These are phyloP conservation scores for Houttuynia cordata DNA, from an alignment of 164 flowering plant species.

Conservation along the genomic window DNA sequence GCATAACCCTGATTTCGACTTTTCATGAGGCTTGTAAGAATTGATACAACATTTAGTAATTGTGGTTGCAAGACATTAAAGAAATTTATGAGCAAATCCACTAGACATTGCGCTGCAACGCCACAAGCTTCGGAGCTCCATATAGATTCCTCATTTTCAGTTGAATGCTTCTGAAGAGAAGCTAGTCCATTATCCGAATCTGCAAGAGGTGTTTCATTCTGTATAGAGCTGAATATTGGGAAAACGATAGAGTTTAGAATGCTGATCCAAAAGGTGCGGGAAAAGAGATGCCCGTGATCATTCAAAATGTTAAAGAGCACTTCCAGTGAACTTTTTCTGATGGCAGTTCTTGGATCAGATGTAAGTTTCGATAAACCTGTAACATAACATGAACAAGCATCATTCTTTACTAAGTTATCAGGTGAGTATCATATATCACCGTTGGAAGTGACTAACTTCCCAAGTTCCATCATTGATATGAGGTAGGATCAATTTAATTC, in stretches of 20 bases:
- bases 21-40: slow-evolving; percentile 45
- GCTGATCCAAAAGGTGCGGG: slow-evolving; percentile 60
- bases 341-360: slow-evolving; percentile 79
- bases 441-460: too few relatives aligned
- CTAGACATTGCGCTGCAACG: slow-evolving; percentile 64
- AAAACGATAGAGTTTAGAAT: slow-evolving; percentile 51
- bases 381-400: slow-evolving; percentile 5
- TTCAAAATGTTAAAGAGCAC: slow-evolving; percentile 89
- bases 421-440: neutral
- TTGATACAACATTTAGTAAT: slow-evolving; percentile 45
- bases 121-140: slow-evolving; percentile 80
- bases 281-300: slow-evolving; percentile 94
- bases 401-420: neutral
- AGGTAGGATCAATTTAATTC: neutral
- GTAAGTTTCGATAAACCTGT: slow-evolving; percentile 91
- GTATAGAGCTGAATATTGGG: slow-evolving; percentile 44
- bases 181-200: slow-evolving; percentile 19
- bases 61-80: slow-evolving; percentile 54
- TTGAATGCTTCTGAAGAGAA: slow-evolving; percentile 12
- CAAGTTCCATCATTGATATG: too few relatives aligned
- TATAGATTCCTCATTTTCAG: slow-evolving; percentile 16
- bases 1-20: slow-evolving; percentile 61
- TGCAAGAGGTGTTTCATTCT: slow-evolving; percentile 19
- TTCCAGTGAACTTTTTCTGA: slow-evolving; percentile 85
- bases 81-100: slow-evolving; percentile 62